Evolutionary conservation across 257 asterid species (phyloP).

Genomic region (Solanum sejunctum): DNA sequence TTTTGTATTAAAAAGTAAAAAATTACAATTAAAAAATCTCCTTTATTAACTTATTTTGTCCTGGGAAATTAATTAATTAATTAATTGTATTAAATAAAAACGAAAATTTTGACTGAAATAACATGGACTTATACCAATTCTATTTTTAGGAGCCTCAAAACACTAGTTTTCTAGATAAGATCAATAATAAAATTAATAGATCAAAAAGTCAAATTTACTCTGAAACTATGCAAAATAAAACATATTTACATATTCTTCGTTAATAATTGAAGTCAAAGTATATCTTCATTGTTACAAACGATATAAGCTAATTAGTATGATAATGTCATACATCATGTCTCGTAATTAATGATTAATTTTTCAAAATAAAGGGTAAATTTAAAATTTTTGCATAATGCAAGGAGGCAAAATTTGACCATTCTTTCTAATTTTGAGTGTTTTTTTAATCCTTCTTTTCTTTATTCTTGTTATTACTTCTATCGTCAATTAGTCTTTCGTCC

Average conservation of each 20-base stretch:
- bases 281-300: neutral
- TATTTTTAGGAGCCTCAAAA: neutral
- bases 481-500: no score
- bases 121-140: neutral
- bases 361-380: neutral
- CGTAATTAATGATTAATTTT: neutral
- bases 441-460: no score
- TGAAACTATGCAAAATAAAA: neutral
- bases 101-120: neutral
- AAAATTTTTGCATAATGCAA: neutral
- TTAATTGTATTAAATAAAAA: neutral
- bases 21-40: no score
- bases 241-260: neutral
- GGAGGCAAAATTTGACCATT: neutral
- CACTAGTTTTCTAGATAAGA: neutral
- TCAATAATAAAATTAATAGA: neutral
- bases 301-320: neutral
- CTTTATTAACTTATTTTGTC: neutral
- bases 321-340: neutral
- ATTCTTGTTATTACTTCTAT: no score
- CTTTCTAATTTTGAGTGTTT: neutral
- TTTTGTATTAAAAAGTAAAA: neutral
- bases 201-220: neutral
- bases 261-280: neutral
- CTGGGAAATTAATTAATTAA: neutral